These are phyloP conservation scores for Papilionanthe hybrid DNA, from an alignment of 116 monocot genomes.

Conservation along the genomic window DNA sequence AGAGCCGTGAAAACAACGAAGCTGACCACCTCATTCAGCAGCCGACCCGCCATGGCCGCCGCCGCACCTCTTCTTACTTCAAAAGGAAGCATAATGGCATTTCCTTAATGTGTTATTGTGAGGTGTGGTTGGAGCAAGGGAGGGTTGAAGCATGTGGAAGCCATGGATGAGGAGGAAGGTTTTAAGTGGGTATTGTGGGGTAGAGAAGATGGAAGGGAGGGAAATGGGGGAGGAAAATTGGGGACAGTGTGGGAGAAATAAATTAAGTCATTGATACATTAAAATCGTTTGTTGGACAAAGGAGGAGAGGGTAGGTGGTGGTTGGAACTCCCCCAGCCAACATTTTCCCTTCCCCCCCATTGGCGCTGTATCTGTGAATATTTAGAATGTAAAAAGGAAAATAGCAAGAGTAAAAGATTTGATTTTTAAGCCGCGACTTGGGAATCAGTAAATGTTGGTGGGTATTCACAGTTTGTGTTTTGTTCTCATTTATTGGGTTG, in stretches of 20 bases:
- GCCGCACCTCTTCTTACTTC: background rate
- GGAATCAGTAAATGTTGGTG: no score
- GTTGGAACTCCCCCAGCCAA: slow-evolving; percentile 54
- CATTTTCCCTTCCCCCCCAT: background rate
- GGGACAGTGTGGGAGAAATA: background rate
- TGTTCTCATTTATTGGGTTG: no score
- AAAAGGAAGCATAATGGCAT: background rate
- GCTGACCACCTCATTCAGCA: slow-evolving; percentile 54
- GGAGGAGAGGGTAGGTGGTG: slow-evolving; percentile 57
- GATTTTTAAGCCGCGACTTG: no score
- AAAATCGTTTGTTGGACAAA: slow-evolving; percentile 36
- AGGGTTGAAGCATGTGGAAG: background rate
- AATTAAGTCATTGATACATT: slow-evolving; percentile 58
- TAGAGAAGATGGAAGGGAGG: background rate
- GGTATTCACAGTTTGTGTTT: no score
- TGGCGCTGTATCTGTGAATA: no score
- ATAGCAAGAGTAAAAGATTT: no score
- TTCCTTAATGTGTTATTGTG: background rate
- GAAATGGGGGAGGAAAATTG: background rate
- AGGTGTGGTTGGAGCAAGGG: background rate
- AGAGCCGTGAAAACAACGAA: slow-evolving; percentile 56
- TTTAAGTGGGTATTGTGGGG: background rate
- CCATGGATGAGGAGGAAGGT: background rate
- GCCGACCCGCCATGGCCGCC: slow-evolving; percentile 16
- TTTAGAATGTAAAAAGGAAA: no score